Evolutionary conservation across 2,329 filamentous ascomycete genomes (phyloP).

Genomic region (Aureobasidium leucospermi): DNA sequence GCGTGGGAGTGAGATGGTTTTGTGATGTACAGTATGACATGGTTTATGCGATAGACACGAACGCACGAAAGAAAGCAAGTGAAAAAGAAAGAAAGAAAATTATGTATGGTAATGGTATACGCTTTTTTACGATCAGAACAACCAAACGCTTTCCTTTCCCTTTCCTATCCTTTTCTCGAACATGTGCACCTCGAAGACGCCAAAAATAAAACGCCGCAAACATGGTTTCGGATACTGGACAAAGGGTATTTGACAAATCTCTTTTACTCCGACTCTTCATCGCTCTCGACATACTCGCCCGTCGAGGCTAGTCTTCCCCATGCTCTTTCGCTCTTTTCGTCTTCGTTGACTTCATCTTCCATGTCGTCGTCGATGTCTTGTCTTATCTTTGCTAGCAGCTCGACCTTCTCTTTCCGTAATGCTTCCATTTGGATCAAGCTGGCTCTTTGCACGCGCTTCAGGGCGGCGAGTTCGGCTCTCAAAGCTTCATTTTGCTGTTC

Average conservation of each 20-base stretch:
- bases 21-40: background rate
- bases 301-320: background rate
- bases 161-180: background rate
- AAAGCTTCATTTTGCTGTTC: slow-evolving; percentile 25
- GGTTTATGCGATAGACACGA: background rate
- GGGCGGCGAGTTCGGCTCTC: slow-evolving; percentile 34
- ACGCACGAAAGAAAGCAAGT: background rate
- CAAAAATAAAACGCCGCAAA: background rate
- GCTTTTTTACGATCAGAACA: slow-evolving; percentile 7
- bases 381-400: slow-evolving; percentile 23
- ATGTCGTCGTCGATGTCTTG: background rate
- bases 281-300: slow-evolving; percentile 2
- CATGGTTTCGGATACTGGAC: background rate
- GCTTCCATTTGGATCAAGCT: slow-evolving; percentile 39
- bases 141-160: background rate
- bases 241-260: background rate
- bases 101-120: slow-evolving; percentile 11
- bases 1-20: background rate
- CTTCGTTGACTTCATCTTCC: background rate
- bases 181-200: background rate
- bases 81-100: background rate
- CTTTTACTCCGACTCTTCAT: slow-evolving; percentile 3
- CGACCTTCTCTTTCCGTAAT: slow-evolving; percentile 35
- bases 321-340: slow-evolving; percentile 7
- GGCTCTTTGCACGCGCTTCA: slow-evolving; percentile 39